Evolutionary conservation across 2,329 filamentous ascomycete genomes (phyloP).

Genomic region (Coniochaeta sp.): DNA sequence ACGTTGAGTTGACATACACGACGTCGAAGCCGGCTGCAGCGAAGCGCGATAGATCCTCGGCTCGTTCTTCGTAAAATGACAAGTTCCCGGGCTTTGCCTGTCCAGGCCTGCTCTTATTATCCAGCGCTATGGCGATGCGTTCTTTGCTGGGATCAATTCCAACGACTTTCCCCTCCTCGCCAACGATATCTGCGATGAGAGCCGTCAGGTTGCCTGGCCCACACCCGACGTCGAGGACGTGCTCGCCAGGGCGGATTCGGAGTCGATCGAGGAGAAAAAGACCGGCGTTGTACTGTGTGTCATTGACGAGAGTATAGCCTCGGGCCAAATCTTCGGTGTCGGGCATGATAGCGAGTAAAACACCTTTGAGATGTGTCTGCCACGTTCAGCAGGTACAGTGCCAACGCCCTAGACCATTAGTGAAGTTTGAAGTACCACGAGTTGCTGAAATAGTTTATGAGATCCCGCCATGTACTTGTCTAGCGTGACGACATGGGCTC

Average conservation of each 20-base stretch:
- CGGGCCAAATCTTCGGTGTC: slow-evolving; percentile 19
- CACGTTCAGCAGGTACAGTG: too few species aligned
- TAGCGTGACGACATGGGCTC: too few species aligned
- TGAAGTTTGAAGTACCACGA: too few species aligned
- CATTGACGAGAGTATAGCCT: slow-evolving; percentile 16
- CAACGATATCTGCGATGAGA: slow-evolving; percentile 15
- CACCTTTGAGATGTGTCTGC: neutral
- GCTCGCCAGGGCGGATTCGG: slow-evolving; percentile 10
- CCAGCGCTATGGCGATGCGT: slow-evolving; percentile 13
- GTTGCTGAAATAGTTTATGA: too few species aligned
- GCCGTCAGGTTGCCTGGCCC: slow-evolving; percentile 22
- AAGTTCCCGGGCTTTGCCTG: slow-evolving; percentile 3
- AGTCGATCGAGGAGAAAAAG: slow-evolving; percentile 16
- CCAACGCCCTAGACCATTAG: too few species aligned
- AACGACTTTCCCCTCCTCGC: slow-evolving; percentile 7
- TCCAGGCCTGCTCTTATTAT: neutral
- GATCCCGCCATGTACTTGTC: too few species aligned
- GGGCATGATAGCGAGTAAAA: neutral
- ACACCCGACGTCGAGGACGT: slow-evolving; percentile 24
- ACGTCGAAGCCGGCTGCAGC: slow-evolving; percentile 14
- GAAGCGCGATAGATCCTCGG: slow-evolving; percentile 15
- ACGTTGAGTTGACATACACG: slow-evolving; percentile 17
- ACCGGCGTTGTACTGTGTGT: slow-evolving; percentile 16
- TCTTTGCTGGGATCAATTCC: slow-evolving; percentile 26
- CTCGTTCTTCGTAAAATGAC: slow-evolving; percentile 14